Evolutionary conservation across 2,329 filamentous ascomycete genomes (phyloP), one percentile per base, ranked within the genome.

Genomic region (Ascochyta rabiei): DNA sequence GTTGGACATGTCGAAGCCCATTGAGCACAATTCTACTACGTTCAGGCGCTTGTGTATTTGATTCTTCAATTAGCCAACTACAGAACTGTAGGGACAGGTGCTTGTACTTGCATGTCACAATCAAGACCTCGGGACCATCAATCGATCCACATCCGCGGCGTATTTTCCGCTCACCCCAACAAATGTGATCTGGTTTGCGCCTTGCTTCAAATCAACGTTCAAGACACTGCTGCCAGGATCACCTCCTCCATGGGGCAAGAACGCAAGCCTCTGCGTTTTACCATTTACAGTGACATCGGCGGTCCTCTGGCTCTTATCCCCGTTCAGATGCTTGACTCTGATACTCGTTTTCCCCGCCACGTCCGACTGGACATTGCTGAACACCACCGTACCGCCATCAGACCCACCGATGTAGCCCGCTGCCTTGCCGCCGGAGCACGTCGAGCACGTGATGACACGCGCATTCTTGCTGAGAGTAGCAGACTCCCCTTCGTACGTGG

Each of bases 251-350:
- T 79, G 78, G 0, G 82, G 82, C 45, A 86, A 57, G 56, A 88
- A 88, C 0, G 85, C 83, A 2, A 86, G 59, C 15, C 75, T 76
- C 63, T 83, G 76, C 0, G 66, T 65, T 28, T 76, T 76, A 0
- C 82, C 84, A 57, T 88, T 87, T 2, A 88, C 84, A 2, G 72
- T 74, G 1, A 87, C 81, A 34, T 78, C 77, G 0, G 82, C 84
- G 64, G 80, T 82, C 23, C 86, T 70, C 59, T 84, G 79, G 0
- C 67, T 67, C 0, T 61, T 78, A 58, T 88, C 84, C 0, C 83
- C 83, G 53, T 87, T 87, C 13, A 79, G 66, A 63, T 84, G 83
- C 60, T 82, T 79, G 48, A 88, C 78, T 1, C 81, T 72, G 9
- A 88, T 73, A 0, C 84, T 86, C 0, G 78, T 82, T 12, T 76